These are phyloP conservation scores for Flaveria floridana DNA, from an alignment of 140 eudicot species.

Conservation along the genomic window DNA sequence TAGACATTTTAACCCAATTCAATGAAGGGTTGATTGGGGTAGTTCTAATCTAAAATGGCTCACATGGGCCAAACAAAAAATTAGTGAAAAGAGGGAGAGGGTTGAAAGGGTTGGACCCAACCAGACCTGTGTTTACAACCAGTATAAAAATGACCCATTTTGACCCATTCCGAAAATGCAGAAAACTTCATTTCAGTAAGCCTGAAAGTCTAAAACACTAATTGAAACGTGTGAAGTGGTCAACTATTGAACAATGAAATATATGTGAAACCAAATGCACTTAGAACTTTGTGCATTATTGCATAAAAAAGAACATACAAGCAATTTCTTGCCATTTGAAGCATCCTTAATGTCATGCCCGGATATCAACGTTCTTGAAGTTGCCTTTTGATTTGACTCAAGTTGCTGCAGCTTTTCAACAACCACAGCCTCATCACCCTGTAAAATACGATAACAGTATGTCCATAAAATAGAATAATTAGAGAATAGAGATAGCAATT, in stretches of 20 bases:
- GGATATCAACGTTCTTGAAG: conserved; percentile 55
- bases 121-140: background rate
- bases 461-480: conserved; percentile 6
- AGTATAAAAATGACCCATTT: too few relatives aligned
- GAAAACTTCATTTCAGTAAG: background rate
- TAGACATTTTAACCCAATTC: background rate
- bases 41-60: background rate
- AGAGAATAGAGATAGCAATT: conserved; percentile 1
- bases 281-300: conserved; percentile 13
- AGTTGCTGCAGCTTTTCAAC: conserved; percentile 68
- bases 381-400: conserved; percentile 47
- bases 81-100: background rate
- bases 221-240: conserved; percentile 5
- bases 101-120: background rate
- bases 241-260: conserved; percentile 9
- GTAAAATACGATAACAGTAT: conserved; percentile 19
- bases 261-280: conserved; percentile 14
- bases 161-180: too few relatives aligned
- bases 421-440: conserved; percentile 86
- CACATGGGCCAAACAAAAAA: background rate
- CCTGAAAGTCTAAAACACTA: background rate
- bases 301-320: conserved; percentile 48
- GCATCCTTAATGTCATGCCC: conserved; percentile 60
- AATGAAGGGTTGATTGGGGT: background rate
- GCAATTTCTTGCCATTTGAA: conserved; percentile 53